Evolutionary conservation across 257 asterid species (phyloP).

Genomic region (Solanum tarapatanum): DNA sequence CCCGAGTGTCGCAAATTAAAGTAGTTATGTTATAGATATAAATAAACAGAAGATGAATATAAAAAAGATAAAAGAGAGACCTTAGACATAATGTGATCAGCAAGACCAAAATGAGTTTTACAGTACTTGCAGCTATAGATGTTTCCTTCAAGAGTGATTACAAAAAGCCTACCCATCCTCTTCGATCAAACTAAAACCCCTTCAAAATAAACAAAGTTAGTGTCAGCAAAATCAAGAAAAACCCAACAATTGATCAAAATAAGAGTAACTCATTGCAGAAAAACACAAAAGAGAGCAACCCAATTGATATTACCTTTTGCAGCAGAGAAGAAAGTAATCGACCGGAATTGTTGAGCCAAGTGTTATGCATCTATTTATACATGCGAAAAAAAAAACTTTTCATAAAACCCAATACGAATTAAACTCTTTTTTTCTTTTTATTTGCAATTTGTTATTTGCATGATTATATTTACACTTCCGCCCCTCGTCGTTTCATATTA

Average conservation of each 20-base stretch:
- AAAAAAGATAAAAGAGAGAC: constrained; percentile 7
- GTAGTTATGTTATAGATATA: background rate
- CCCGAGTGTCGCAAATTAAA: background rate
- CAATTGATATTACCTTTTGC: background rate
- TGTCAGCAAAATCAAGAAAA: background rate
- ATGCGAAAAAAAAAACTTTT: background rate
- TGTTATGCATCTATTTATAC: background rate
- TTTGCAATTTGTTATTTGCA: background rate
- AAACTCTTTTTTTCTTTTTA: background rate
- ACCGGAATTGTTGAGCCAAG: background rate
- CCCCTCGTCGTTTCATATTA: background rate
- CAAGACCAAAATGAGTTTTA: constrained; percentile 50
- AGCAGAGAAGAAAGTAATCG: background rate
- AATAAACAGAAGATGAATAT: background rate
- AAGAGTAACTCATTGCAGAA: background rate
- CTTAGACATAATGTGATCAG: constrained; percentile 52
- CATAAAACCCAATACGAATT: background rate
- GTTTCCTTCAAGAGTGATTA: constrained; percentile 46
- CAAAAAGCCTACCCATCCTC: constrained; percentile 63
- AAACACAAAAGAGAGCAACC: background rate
- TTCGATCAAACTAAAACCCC: background rate
- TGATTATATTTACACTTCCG: no score
- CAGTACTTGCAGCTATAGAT: constrained; percentile 70
- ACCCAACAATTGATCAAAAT: background rate
- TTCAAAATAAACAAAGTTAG: background rate